Evolutionary conservation across 2,329 filamentous ascomycete species (phyloP), one percentile per base, ranked within the genome.

Genomic region (Colletotrichum musae): DNA sequence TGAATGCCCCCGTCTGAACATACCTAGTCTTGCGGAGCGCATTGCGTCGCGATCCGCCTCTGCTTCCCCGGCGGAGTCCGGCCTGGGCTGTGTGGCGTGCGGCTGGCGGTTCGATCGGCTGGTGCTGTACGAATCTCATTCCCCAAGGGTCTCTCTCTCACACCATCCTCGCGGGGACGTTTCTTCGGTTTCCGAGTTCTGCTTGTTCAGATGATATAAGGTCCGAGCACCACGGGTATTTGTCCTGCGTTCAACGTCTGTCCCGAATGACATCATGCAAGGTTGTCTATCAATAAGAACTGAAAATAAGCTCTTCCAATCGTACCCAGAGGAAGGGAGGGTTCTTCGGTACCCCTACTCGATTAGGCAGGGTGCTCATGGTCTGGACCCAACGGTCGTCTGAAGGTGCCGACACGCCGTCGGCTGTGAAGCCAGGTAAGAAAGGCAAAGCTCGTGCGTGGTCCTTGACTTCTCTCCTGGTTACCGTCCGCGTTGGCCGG

Each of bases 151-250:
- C 32, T 36, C 32, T 36, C 32, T 36, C 32, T 10, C 32, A 36
- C 32, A 36, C 32, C 32, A 36, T 6, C 32, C 4, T n/a, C n/a
- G 26, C 28, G 28, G 47, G 47, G 4, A n/a, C 21, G 16, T 48
- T 56, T 15, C 10, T 41, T 24, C 24, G 39, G 18, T 39, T 56
- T 32, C 28, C 32, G 9, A 43, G 16, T 21, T 57, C 6, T 26
- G 5, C 15, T 28, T 52, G 12, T 68, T 63, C 58, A 68, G 64
- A 68, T 45, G 58, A 63, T 45, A n/a, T 56, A 47, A 18, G 13
- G 64, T 24, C 51, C 16, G 39, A 58, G 24, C 52, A 24, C 21
- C 21, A 24, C 21, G 21, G 21, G 21, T 24, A 4, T 50, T 51
- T 63, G 10, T 2, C 32, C 43, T 32, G 9, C 9, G 43, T 51